These are phyloP conservation scores for Ophiostoma montium DNA, from an alignment of 2,329 filamentous ascomycete genomes.

Conservation along the genomic window DNA sequence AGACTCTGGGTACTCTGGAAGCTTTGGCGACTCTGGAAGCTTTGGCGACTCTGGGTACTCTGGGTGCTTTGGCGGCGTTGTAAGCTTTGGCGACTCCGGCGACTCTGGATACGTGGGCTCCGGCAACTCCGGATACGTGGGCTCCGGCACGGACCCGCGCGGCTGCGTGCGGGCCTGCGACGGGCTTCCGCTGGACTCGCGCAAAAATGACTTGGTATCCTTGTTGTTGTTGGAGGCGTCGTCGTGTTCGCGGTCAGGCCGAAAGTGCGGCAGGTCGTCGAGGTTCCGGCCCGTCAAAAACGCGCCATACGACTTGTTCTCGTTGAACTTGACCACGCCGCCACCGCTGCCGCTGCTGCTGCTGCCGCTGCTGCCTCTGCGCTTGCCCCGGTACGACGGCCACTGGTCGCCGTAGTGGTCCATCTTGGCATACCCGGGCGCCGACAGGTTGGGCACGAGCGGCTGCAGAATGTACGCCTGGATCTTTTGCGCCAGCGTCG, in stretches of 20 bases:
- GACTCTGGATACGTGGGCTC: neutral
- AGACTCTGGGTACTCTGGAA: neutral
- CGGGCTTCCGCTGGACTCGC: neutral
- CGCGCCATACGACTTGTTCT: neutral
- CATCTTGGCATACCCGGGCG: neutral
- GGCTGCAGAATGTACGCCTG: neutral
- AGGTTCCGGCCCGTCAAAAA: neutral
- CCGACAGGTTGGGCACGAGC: neutral
- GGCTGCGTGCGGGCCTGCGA: neutral
- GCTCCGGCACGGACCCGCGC: neutral
- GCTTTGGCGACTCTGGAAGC: neutral
- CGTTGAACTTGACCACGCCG: neutral
- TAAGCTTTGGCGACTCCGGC: too few relatives aligned
- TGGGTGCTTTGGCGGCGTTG: neutral
- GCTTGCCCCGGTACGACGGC: neutral
- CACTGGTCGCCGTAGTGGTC: neutral
- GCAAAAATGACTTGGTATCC: neutral
- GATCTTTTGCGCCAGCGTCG: neutral
- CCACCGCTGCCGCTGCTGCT: neutral
- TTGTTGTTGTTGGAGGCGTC: too few relatives aligned
- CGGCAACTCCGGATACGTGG: too few relatives aligned
- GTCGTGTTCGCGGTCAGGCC: neutral
- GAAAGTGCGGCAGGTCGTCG: neutral
- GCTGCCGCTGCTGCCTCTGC: neutral
- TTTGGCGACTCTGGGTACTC: too few relatives aligned